These are phyloP conservation scores for Cytidiella melzeri DNA, from an alignment of 768 basidiomycete species.

Conservation along the genomic window DNA sequence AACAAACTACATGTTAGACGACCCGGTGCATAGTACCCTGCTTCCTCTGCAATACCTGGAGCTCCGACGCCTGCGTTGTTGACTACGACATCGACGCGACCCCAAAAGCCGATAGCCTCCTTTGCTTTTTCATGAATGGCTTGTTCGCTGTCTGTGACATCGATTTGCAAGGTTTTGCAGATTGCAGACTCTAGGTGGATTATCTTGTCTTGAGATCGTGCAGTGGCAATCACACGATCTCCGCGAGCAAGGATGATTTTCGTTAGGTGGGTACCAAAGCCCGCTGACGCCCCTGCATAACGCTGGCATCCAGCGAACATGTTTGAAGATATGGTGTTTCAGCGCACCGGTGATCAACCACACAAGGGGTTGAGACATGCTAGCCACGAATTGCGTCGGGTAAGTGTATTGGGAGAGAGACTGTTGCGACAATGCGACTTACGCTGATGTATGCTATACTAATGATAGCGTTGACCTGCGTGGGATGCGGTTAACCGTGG, in stretches of 20 bases:
- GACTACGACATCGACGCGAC: slow-evolving; percentile 30
- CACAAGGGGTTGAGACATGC: slow-evolving; percentile 1
- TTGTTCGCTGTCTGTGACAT: slow-evolving; percentile 41
- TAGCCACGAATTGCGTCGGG: not conserved
- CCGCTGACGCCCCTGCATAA: slow-evolving; percentile 6
- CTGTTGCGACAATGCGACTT: too few species aligned
- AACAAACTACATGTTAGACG: not conserved
- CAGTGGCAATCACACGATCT: slow-evolving; percentile 47
- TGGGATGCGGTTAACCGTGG: too few species aligned
- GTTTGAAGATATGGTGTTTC: not conserved
- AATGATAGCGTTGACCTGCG: too few species aligned
- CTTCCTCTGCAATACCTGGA: slow-evolving; percentile 34
- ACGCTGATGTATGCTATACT: too few species aligned
- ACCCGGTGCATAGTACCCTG: slow-evolving; percentile 23
- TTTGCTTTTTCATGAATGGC: slow-evolving; percentile 26
- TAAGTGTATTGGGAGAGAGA: too few species aligned
- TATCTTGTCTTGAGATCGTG: slow-evolving; percentile 37
- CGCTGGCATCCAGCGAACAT: not conserved
- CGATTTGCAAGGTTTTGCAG: slow-evolving; percentile 35
- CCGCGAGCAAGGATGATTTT: slow-evolving; percentile 9
- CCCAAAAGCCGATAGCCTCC: slow-evolving; percentile 24
- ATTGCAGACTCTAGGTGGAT: slow-evolving; percentile 17
- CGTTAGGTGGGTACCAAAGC: slow-evolving; percentile 5
- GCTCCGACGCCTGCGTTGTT: slow-evolving; percentile 40
- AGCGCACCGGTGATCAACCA: slow-evolving; percentile 14